Evolutionary conservation across 2,329 filamentous ascomycete genomes (phyloP).

Genomic region (Fusarium sublunatum): DNA sequence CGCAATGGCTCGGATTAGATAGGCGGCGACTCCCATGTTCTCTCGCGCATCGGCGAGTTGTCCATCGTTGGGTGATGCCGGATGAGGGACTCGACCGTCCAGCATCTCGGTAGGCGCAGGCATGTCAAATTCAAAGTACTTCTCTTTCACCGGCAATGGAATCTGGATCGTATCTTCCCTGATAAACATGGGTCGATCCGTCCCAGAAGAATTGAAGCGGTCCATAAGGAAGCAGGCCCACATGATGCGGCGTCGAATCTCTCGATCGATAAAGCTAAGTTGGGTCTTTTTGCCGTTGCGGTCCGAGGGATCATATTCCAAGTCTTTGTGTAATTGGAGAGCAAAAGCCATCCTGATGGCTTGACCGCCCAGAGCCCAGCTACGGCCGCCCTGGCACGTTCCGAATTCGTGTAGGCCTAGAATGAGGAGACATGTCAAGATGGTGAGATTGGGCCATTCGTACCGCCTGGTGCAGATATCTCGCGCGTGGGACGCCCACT

Average conservation of each 20-base stretch:
- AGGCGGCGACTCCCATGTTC: slow-evolving; percentile 95
- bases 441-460: slow-evolving; percentile 95
- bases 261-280: slow-evolving; percentile 89
- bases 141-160: slow-evolving; percentile 90
- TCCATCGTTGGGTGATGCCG: slow-evolving; percentile 70
- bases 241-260: slow-evolving; percentile 94
- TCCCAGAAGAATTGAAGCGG: slow-evolving; percentile 94
- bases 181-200: slow-evolving; percentile 90
- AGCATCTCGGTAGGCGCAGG: slow-evolving; percentile 87
- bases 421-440: slow-evolving; percentile 88
- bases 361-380: slow-evolving; percentile 95
- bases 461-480: slow-evolving; percentile 89
- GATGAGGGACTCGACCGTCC: slow-evolving; percentile 74
- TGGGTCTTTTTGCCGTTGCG: slow-evolving; percentile 70
- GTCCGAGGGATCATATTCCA: slow-evolving; percentile 82
- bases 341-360: slow-evolving; percentile 98
- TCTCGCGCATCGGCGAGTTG: slow-evolving; percentile 74
- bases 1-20: slow-evolving; percentile 85
- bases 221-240: slow-evolving; percentile 99
- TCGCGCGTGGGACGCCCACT: slow-evolving; percentile 88
- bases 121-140: slow-evolving; percentile 90
- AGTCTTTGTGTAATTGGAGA: slow-evolving; percentile 89
- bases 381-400: slow-evolving; percentile 93
- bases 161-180: slow-evolving; percentile 90
- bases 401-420: slow-evolving; percentile 95